These are phyloP conservation scores for Flueggea neowawraea DNA, from an alignment of 441 rosid species.

Conservation along the genomic window DNA sequence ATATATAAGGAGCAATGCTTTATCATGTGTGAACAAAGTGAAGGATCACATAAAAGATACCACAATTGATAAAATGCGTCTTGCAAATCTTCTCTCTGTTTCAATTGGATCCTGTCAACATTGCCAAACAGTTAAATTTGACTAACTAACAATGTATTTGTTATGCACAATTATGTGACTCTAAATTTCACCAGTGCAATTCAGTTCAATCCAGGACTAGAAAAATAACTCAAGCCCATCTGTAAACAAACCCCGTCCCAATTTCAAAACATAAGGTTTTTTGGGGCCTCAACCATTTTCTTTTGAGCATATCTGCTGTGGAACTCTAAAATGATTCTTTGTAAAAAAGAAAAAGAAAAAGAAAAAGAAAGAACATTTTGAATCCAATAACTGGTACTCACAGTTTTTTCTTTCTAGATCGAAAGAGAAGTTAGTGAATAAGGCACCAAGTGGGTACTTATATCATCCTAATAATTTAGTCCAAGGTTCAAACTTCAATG, in stretches of 20 bases:
- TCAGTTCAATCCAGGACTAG: too few relatives aligned
- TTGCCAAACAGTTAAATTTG: constrained; percentile 20
- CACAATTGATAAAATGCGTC: constrained; percentile 82
- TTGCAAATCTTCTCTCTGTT: constrained; percentile 84
- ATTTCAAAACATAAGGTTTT: too few relatives aligned
- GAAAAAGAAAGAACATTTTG: too few relatives aligned
- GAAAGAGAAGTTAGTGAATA: neutral
- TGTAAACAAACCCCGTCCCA: too few relatives aligned
- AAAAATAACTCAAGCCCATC: too few relatives aligned
- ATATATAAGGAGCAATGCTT: neutral
- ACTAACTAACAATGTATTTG: constrained; percentile 4
- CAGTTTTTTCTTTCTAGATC: too few relatives aligned
- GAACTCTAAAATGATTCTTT: too few relatives aligned
- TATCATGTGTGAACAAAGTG: constrained; percentile 5
- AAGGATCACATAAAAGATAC: constrained; percentile 33
- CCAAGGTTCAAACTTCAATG: neutral
- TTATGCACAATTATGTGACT: neutral
- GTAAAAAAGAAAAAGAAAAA: too few relatives aligned
- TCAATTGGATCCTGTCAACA: constrained; percentile 80
- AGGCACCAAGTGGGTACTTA: neutral
- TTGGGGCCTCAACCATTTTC: too few relatives aligned
- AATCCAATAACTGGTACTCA: too few relatives aligned
- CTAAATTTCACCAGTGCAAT: neutral
- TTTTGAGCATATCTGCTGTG: too few relatives aligned
- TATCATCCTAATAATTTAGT: neutral